Conservation (phyloP, 108 stramenopile species). For the Chaetoceros muelleri region DNA sequence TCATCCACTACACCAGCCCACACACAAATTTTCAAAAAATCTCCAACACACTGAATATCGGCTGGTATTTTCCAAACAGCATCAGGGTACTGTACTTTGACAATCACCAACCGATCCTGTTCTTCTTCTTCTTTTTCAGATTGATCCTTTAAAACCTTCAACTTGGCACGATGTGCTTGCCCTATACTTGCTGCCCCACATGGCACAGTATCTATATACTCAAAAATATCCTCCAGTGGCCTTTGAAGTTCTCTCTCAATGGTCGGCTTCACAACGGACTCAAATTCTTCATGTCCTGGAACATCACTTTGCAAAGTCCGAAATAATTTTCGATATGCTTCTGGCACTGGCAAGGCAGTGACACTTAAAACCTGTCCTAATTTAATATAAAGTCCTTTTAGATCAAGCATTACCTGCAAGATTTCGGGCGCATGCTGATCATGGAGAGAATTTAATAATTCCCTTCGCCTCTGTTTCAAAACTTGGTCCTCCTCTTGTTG, state of each 20-base stretch:
- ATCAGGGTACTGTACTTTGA: conserved; percentile 92
- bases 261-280: conserved; percentile 42
- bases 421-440: conserved; percentile 53
- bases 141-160: conserved; percentile 18
- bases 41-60: conserved; percentile 64
- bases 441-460: conserved; percentile 25
- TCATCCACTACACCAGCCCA: conserved; percentile 55
- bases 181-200: conserved; percentile 88
- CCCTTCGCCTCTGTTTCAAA: background rate
- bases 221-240: conserved; percentile 63
- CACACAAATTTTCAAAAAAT: conserved; percentile 57
- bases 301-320: conserved; percentile 72
- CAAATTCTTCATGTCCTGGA: conserved; percentile 60
- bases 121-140: conserved; percentile 3
- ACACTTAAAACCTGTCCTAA: conserved; percentile 85
- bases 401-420: conserved; percentile 49
- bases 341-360: conserved; percentile 55
- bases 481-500: conserved; percentile 3
- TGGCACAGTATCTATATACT: conserved; percentile 66
- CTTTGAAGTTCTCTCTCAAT: conserved; percentile 44
- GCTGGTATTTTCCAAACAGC: conserved; percentile 73
- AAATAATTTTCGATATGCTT: conserved; percentile 44
- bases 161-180: conserved; percentile 73
- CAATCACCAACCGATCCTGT: conserved; percentile 39
- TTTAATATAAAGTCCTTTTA: conserved; percentile 90